Evolutionary conservation across 441 rosid species (phyloP), one percentile per base, ranked within the genome.

Genomic region (Omphalea diandra): DNA sequence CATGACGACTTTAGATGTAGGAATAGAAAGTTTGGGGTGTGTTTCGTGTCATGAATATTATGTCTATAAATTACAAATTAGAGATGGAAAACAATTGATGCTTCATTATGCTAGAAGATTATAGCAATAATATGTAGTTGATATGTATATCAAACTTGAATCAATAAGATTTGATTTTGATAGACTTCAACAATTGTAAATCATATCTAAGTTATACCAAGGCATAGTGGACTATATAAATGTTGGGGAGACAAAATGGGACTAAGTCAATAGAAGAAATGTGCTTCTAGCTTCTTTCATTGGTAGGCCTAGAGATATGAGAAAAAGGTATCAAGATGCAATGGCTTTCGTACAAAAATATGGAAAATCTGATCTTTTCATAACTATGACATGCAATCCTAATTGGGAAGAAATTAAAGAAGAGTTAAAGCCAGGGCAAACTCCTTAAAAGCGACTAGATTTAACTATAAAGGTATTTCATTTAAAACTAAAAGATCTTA

Each of bases 391-490:
- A n/a, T n/a, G n/a, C n/a, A n/a, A n/a, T n/a, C n/a, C n/a, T n/a
- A n/a, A n/a, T n/a, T n/a, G n/a, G n/a, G n/a, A 61, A 38, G 47
- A 63, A 26, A 41, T 63, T 7, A 40, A 63, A 41, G 35, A 63
- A 5, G 52, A 63, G 35, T 14, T 63, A 7, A 17, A 24, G 26
- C 5, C 3, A 12, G 2, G 22, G 1, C 20, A 63, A 63, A 40
- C 1, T 0, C 1, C 49, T 3, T 29, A 38, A 41, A 3, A 63
- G 31, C 3, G 40, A 31, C 41, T 12, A 57, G 24, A 57, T 24
- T 57, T 57, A 17, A 8, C 35, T 55, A 9, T n/a, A 7, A 55
- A 36, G 15, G 60, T 55, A 27, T 55, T 55, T 15, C n/a, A 7
- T 22, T 12, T n/a, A 17, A 57, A 31, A 4, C 2, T 57, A 1